phyloP scores from a whole-genome alignment of 768 basidiomycete genomes.

The Leccinum variicolor region DNA sequence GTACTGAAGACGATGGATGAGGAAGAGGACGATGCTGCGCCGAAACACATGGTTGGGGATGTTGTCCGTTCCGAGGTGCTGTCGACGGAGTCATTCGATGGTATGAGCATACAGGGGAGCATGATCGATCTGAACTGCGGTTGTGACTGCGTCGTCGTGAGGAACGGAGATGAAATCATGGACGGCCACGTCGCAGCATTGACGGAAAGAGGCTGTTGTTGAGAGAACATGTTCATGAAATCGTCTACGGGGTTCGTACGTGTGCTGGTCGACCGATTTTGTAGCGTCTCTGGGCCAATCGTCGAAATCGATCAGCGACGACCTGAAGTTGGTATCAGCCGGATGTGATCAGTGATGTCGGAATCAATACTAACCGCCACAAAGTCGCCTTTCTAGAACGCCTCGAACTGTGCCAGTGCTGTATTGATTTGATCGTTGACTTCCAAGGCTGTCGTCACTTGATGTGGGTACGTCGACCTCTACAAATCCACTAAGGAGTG shows the following conservation, averaged over 20 bases:
- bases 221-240: slow-evolving; percentile 57
- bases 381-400: slow-evolving; percentile 91
- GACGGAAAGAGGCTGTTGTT: slow-evolving; percentile 17
- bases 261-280: slow-evolving; percentile 13
- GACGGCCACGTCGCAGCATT: slow-evolving; percentile 30
- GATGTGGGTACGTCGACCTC: too few relatives aligned
- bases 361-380: slow-evolving; percentile 64
- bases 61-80: slow-evolving; percentile 9
- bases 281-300: slow-evolving; percentile 36
- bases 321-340: slow-evolving; percentile 21
- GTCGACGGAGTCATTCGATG: slow-evolving; percentile 7
- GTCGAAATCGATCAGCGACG: slow-evolving; percentile 79
- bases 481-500: too few relatives aligned
- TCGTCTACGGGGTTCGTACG: slow-evolving; percentile 44
- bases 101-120: slow-evolving; percentile 39
- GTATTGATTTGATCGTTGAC: slow-evolving; percentile 98
- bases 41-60: neutral
- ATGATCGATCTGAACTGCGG: slow-evolving; percentile 38
- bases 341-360: slow-evolving; percentile 50
- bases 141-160: slow-evolving; percentile 14
- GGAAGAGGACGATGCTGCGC: too few relatives aligned
- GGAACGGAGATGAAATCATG: slow-evolving; percentile 15
- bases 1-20: too few relatives aligned
- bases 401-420: slow-evolving; percentile 87
- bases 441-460: slow-evolving; percentile 51